phyloP scores from a whole-genome alignment of 108 stramenopile genomes.

The Pseudonitzschia delicatissima region DNA sequence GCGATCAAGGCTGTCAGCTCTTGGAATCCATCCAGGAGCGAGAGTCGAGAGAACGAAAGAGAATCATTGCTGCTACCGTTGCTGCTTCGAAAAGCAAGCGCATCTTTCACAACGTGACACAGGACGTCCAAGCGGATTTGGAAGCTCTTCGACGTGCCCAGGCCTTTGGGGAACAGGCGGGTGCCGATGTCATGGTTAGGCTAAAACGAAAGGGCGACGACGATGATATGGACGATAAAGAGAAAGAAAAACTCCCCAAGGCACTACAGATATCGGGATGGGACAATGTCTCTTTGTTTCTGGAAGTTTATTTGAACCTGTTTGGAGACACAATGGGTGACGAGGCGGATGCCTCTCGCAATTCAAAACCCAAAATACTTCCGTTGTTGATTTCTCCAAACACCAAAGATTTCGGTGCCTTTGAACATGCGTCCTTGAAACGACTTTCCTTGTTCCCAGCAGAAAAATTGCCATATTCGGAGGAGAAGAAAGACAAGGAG shows the following conservation, averaged over 20 bases:
- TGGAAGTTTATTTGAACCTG: conserved; percentile 57
- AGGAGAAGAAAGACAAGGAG: neutral
- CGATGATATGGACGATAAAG: neutral
- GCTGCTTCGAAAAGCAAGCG: neutral
- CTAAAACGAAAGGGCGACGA: conserved; percentile 6
- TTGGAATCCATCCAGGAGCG: conserved; percentile 9
- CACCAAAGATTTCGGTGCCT: conserved; percentile 42
- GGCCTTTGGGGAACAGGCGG: conserved; percentile 37
- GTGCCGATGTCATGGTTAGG: conserved; percentile 52
- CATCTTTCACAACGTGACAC: conserved; percentile 12
- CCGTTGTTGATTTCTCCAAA: conserved; percentile 50
- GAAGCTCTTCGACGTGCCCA: conserved; percentile 56
- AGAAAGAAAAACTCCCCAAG: conserved; percentile 19
- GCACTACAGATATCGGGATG: conserved; percentile 42
- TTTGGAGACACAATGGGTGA: conserved; percentile 29
- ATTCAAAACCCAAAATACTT: conserved; percentile 15
- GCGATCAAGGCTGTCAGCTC: neutral
- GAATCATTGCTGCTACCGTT: neutral
- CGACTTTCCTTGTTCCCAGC: conserved; percentile 24
- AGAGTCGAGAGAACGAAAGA: conserved; percentile 9
- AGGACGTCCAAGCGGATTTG: conserved; percentile 47
- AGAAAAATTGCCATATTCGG: conserved; percentile 1
- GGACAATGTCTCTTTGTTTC: conserved; percentile 57
- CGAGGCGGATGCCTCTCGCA: neutral
- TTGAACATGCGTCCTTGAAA: conserved; percentile 45